These are phyloP conservation scores for Fusarium mexicanum DNA, from an alignment of 2,329 filamentous ascomycete genomes.

Conservation along the genomic window DNA sequence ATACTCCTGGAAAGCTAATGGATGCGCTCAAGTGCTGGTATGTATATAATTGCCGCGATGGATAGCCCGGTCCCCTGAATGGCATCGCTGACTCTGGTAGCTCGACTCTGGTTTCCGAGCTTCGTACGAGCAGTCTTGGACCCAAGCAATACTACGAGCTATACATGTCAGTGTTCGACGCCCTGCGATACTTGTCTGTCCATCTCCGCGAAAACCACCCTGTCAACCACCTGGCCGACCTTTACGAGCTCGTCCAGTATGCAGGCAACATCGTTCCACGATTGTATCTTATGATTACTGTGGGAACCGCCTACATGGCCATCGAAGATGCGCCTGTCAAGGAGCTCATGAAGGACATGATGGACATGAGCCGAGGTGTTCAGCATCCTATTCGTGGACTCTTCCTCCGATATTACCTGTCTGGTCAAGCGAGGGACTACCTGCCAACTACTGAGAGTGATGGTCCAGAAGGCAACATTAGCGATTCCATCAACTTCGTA, in stretches of 20 bases:
- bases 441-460: slow-evolving; percentile 85
- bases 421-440: slow-evolving; percentile 90
- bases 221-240: slow-evolving; percentile 95
- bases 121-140: slow-evolving; percentile 95
- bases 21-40: slow-evolving; percentile 99
- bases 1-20: slow-evolving; percentile 98
- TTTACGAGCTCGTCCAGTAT: slow-evolving; percentile 98
- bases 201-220: slow-evolving; percentile 98
- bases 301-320: slow-evolving; percentile 98
- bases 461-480: slow-evolving; percentile 92
- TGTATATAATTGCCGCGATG: slow-evolving; percentile 47
- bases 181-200: slow-evolving; percentile 92
- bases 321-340: slow-evolving; percentile 98
- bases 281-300: slow-evolving; percentile 98
- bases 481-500: slow-evolving; percentile 98
- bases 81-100: slow-evolving; percentile 57
- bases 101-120: slow-evolving; percentile 97
- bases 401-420: slow-evolving; percentile 95
- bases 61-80: slow-evolving; percentile 17
- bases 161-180: slow-evolving; percentile 99
- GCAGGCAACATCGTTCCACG: slow-evolving; percentile 97
- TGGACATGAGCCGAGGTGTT: slow-evolving; percentile 99
- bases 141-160: slow-evolving; percentile 99
- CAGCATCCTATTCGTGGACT: slow-evolving; percentile 96
- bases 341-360: slow-evolving; percentile 99